Evolutionary conservation across 169 alveolate species (phyloP).

Genomic region (Plasmodium berghei): DNA sequence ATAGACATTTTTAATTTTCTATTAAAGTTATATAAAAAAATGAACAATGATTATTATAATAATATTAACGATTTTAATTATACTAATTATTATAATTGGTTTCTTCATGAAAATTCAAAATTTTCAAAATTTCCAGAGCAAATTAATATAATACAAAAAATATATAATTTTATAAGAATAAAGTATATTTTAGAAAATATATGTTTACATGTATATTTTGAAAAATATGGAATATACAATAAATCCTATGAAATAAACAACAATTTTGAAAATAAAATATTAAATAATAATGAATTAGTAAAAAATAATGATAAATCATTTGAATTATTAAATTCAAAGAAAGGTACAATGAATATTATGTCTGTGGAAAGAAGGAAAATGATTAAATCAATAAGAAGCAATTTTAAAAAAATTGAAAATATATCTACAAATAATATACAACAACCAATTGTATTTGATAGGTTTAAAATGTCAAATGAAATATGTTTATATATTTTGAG

Average conservation of each 20-base stretch:
- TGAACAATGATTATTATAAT: slow-evolving; percentile 68
- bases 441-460: slow-evolving; percentile 29
- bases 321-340: slow-evolving; percentile 38
- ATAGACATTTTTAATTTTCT: slow-evolving; percentile 59
- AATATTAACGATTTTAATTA: slow-evolving; percentile 27
- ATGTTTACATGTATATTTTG: slow-evolving; percentile 59
- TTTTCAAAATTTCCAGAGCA: slow-evolving; percentile 54
- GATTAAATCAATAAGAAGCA: slow-evolving; percentile 17
- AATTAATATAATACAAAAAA: slow-evolving; percentile 39
- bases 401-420: slow-evolving; percentile 39
- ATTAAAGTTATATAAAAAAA: slow-evolving; percentile 60
- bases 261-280: slow-evolving; percentile 12
- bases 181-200: slow-evolving; percentile 46
- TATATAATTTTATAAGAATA: slow-evolving; percentile 57
- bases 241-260: slow-evolving; percentile 21
- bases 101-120: slow-evolving; percentile 46
- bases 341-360: slow-evolving; percentile 14
- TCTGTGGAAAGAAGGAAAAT: slow-evolving; percentile 26
- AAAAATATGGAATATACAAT: slow-evolving; percentile 11
- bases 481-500: slow-evolving; percentile 53
- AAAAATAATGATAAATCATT: slow-evolving; percentile 13
- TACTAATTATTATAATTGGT: slow-evolving; percentile 39
- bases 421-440: slow-evolving; percentile 46
- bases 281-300: slow-evolving; percentile 18
- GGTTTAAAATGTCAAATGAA: slow-evolving; percentile 53